A percentile compares a stretch with the other conserved stretches of the same genome.
Conservation (phyloP, 768 basidiomycete species). For the Auriscalpium vulgare region DNA sequence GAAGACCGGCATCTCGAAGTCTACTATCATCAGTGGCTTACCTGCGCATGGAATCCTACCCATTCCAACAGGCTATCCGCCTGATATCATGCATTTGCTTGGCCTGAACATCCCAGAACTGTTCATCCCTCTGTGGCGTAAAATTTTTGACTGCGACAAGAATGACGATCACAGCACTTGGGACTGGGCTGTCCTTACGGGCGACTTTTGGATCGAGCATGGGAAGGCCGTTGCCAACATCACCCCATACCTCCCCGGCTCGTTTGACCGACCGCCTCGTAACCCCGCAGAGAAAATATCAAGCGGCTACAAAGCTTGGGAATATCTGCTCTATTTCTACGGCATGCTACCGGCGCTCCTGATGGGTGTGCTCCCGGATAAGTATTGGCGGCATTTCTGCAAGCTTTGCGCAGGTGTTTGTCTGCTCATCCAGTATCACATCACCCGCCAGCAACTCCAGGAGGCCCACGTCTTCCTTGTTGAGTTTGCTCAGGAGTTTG, state of each 20-base stretch:
- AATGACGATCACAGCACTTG: conserved; percentile 18
- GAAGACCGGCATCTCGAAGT: background rate
- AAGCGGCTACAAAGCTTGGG: conserved; percentile 24
- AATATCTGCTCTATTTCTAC: conserved; percentile 17
- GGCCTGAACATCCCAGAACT: conserved; percentile 31
- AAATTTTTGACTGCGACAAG: conserved; percentile 15
- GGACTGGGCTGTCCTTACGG: conserved; percentile 25
- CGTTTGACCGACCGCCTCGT: conserved; percentile 33
- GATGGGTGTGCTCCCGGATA: conserved; percentile 14
- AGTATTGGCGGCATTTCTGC: conserved; percentile 23
- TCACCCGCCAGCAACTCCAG: conserved; percentile 6
- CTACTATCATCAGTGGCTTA: background rate
- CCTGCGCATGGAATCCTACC: background rate
- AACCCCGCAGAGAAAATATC: conserved; percentile 33
- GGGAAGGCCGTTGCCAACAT: conserved; percentile 25
- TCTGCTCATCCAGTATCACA: conserved; percentile 14
- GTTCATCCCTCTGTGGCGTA: conserved; percentile 25
- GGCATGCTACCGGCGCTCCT: conserved; percentile 17
- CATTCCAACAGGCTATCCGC: conserved; percentile 17
- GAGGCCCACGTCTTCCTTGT: conserved; percentile 19
- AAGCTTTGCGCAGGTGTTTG: conserved; percentile 18
- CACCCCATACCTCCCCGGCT: conserved; percentile 28
- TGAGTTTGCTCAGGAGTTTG: conserved; percentile 25
- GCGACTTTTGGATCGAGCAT: conserved; percentile 27
- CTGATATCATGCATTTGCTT: conserved; percentile 33